phyloP scores from a whole-genome alignment of 2,329 filamentous ascomycete species.

The Colletotrichum higginsianum region DNA sequence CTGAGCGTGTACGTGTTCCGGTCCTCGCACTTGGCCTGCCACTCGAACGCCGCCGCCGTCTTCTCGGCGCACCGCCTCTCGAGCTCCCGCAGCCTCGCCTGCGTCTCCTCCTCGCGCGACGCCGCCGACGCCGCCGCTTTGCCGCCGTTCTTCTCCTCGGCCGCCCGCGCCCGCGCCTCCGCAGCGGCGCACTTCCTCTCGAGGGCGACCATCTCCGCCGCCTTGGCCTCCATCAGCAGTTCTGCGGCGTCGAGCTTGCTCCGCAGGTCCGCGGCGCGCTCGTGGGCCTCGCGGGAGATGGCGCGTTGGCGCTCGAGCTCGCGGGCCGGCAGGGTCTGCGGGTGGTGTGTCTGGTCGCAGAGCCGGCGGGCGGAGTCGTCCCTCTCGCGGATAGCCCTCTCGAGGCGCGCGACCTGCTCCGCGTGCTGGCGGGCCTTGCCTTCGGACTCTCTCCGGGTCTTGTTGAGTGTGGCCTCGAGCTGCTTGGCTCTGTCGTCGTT shows the following conservation, averaged over 20 bases:
- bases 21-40: too few relatives aligned
- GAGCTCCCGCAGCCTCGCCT: neutral
- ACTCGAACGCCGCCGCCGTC: neutral
- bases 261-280: conserved; percentile 3
- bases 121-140: too few relatives aligned
- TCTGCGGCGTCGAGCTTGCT: conserved; percentile 17
- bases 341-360: neutral
- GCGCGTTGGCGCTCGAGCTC: conserved; percentile 9
- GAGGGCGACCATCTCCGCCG: neutral
- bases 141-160: too few relatives aligned
- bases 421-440: too few relatives aligned
- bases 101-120: neutral
- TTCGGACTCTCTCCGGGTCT: too few relatives aligned
- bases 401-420: too few relatives aligned
- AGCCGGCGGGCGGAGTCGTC: neutral
- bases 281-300: neutral
- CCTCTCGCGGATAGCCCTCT: too few relatives aligned
- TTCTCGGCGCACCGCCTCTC: neutral
- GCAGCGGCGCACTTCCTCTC: neutral
- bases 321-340: neutral
- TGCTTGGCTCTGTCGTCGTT: too few relatives aligned
- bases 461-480: too few relatives aligned
- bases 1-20: neutral
- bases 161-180: too few relatives aligned
- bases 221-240: neutral